phyloP scores from a whole-genome alignment of 768 basidiomycete genomes.

The Phylloporus sp. region DNA sequence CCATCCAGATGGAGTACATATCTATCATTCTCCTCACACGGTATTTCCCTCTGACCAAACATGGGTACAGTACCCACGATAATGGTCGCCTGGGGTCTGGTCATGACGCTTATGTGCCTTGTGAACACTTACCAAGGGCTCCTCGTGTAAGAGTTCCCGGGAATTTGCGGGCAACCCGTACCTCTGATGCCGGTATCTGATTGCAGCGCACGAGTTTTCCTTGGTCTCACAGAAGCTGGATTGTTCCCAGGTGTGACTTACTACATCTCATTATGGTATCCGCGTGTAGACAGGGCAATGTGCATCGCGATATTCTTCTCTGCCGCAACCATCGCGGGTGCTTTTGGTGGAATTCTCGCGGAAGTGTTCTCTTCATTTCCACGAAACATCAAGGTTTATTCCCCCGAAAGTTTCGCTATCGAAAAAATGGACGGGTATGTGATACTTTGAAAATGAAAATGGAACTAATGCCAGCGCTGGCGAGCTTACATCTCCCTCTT shows the following conservation, averaged over 20 bases:
- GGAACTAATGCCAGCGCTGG: neutral
- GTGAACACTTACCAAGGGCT: slow-evolving; percentile 31
- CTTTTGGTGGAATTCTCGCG: slow-evolving; percentile 47
- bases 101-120: slow-evolving; percentile 38
- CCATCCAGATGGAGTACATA: slow-evolving; percentile 37
- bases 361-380: slow-evolving; percentile 22
- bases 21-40: neutral
- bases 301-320: slow-evolving; percentile 62
- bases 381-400: neutral
- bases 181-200: neutral
- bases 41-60: slow-evolving; percentile 6
- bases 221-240: slow-evolving; percentile 47
- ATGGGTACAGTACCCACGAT: slow-evolving; percentile 35
- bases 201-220: slow-evolving; percentile 36
- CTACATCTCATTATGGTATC: slow-evolving; percentile 56
- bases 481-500: neutral
- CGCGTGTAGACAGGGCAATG: slow-evolving; percentile 49
- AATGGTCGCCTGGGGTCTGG: slow-evolving; percentile 37
- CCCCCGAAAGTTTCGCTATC: slow-evolving; percentile 30
- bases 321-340: slow-evolving; percentile 52
- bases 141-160: slow-evolving; percentile 24
- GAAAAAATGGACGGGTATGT: slow-evolving; percentile 32
- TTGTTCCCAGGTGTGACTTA: slow-evolving; percentile 40
- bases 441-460: slow-evolving; percentile 13
- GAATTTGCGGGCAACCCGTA: too few species aligned